Conservation (phyloP, 164 flowering plant genomes). For the Aristolochia fimbriata region DNA sequence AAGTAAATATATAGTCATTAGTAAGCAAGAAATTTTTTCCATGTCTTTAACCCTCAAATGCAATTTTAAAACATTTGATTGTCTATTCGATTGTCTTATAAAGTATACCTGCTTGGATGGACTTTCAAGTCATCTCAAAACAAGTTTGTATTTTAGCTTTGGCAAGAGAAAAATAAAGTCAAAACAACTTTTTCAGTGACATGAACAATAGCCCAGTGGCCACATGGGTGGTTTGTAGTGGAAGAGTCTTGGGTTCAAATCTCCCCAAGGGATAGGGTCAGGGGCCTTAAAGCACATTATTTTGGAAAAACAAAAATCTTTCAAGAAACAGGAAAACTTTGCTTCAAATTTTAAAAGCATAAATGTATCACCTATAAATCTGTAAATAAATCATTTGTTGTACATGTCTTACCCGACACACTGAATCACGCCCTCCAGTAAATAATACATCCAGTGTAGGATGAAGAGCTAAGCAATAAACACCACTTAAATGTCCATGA, state of each 20-base stretch:
- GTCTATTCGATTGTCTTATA: too few relatives aligned
- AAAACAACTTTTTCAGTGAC: too few relatives aligned
- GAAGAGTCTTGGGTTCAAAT: too few relatives aligned
- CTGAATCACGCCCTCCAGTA: conserved; percentile 99
- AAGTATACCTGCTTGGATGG: too few relatives aligned
- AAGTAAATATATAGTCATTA: conserved; percentile 2
- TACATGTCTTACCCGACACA: conserved; percentile 67
- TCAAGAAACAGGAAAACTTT: neutral
- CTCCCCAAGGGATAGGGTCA: neutral
- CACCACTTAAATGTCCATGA: conserved; percentile 99
- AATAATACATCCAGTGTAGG: conserved; percentile 87
- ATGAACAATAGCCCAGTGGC: too few relatives aligned
- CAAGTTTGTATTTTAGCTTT: too few relatives aligned
- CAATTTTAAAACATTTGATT: too few relatives aligned
- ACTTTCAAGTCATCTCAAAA: too few relatives aligned
- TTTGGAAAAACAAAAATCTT: neutral
- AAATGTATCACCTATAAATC: too few relatives aligned
- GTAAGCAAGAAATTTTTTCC: neutral
- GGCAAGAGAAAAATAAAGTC: too few relatives aligned
- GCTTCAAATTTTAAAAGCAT: neutral
- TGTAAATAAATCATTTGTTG: neutral
- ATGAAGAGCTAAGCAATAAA: conserved; percentile 95
- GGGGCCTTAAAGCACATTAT: neutral
- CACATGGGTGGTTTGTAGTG: too few relatives aligned
- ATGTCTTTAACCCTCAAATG: neutral